Evolutionary conservation across 176 grass and related monocot species (phyloP), one percentile per base, ranked within the genome.

Genomic region (Paspalum vaginatum): DNA sequence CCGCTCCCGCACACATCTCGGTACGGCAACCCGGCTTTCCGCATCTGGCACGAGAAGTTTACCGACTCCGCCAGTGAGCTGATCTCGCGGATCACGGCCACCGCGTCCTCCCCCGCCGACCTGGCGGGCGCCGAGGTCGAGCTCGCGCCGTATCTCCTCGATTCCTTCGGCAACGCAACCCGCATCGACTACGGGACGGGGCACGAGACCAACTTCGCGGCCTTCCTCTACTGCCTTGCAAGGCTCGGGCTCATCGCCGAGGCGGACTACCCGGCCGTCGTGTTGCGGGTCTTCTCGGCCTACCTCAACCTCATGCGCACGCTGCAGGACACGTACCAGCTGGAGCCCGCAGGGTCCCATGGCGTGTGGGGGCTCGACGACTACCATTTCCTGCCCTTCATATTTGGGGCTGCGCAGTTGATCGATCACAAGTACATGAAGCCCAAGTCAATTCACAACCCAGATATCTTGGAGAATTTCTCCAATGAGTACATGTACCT

Each of bases 381-480:
- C 65, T 93, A 65, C 85, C 95, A 97, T 54, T 97, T 92, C 80
- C 85, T 98, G 73, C 92, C 90, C 9, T 95, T 99, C 65, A 84
- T 95, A n/a, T 99, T 95, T 47, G 96, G 96, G 41, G 75, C 96
- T 1, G 90, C 90, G 0, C 93, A 99, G 83, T 81, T 99, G 26
- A 95, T 99, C 0, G 96, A 95, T 83, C 96, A 99, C 27, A 99
- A 95, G 61, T 95, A 99, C 86, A 99, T 99, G 90, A 99, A 99
- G 41, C 90, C 96, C 42, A 99, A 99, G 61, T 99, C 90, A 5
- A 93, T 99, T 72, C 90, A 99, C 76, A 99, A 99, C 76, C 90
- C 89, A 18, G 96, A 99, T 42, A 91, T 99, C 68, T 62, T 95
- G 20, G 96, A 99, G 48, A 99, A 95, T 66, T 95, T 99, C 76